These are phyloP conservation scores for Aaosphaeria pasadenensis DNA, from an alignment of 2,329 filamentous ascomycete species.

Conservation along the genomic window DNA sequence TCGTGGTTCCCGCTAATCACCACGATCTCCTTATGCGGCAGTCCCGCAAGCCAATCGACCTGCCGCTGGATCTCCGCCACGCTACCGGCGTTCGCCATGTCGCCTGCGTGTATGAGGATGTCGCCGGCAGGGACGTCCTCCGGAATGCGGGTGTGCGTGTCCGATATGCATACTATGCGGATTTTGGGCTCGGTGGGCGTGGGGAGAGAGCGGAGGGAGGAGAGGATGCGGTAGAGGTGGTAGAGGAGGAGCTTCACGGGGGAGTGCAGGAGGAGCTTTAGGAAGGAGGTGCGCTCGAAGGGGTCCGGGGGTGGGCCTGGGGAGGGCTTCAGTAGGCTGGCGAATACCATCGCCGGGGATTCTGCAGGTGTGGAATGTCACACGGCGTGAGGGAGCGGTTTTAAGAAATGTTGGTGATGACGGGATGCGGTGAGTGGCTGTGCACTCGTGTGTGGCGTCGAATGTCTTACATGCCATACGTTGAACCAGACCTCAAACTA, in stretches of 20 bases:
- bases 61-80: constrained; percentile 74
- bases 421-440: no score
- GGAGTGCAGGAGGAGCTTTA: constrained; percentile 64
- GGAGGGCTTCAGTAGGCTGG: neutral
- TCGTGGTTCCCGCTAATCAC: constrained; percentile 89
- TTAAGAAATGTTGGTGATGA: neutral
- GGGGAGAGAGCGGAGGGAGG: constrained; percentile 65
- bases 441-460: no score
- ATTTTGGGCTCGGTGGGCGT: constrained; percentile 59
- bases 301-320: constrained; percentile 18
- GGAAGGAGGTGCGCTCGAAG: constrained; percentile 48
- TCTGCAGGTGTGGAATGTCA: neutral
- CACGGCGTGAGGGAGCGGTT: neutral
- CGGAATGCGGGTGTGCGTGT: constrained; percentile 71
- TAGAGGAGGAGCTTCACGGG: constrained; percentile 64
- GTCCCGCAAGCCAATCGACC: constrained; percentile 73
- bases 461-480: no score
- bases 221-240: constrained; percentile 62
- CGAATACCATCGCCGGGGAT: neutral
- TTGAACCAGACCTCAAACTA: no score
- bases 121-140: constrained; percentile 70
- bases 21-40: constrained; percentile 77
- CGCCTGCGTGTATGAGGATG: constrained; percentile 85
- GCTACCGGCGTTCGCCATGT: constrained; percentile 73
- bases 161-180: constrained; percentile 82